Conservation (phyloP, 129 eudicot species). For the Ambrosia artemisiifolia region DNA sequence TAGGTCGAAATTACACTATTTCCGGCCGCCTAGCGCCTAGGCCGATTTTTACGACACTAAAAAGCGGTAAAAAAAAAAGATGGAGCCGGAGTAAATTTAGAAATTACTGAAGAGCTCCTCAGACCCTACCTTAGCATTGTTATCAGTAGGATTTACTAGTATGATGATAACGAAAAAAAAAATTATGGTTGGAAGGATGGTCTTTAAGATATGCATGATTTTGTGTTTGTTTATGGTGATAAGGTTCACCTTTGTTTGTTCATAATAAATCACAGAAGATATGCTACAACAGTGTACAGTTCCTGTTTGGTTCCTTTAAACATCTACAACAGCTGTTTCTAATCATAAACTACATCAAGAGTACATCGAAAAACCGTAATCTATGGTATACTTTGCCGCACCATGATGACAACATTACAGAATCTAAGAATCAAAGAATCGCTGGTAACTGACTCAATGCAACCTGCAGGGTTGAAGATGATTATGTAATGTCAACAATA, state of each 20-base stretch:
- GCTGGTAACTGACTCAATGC: background rate
- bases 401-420: conserved; percentile 5
- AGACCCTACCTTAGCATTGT: too few species aligned
- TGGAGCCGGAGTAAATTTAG: too few species aligned
- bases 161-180: too few species aligned
- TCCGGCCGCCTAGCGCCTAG: too few species aligned
- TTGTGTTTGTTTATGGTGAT: too few species aligned
- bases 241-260: background rate
- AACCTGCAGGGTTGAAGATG: background rate
- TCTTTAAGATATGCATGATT: too few species aligned
- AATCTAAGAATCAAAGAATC: conserved; percentile 3
- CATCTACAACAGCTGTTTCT: conserved; percentile 12
- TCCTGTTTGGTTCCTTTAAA: conserved; percentile 2
- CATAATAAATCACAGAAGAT: background rate
- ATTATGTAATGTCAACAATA: background rate
- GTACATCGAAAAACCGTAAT: background rate
- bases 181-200: too few species aligned
- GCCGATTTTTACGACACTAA: too few species aligned
- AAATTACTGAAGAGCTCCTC: too few species aligned
- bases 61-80: too few species aligned
- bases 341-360: background rate
- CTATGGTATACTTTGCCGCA: background rate
- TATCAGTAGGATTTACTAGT: too few species aligned
- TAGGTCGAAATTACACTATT: too few species aligned
- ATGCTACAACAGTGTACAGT: background rate